Evolutionary conservation across 148 eudicot species (phyloP).

Genomic region (Chenopodium suecicum): DNA sequence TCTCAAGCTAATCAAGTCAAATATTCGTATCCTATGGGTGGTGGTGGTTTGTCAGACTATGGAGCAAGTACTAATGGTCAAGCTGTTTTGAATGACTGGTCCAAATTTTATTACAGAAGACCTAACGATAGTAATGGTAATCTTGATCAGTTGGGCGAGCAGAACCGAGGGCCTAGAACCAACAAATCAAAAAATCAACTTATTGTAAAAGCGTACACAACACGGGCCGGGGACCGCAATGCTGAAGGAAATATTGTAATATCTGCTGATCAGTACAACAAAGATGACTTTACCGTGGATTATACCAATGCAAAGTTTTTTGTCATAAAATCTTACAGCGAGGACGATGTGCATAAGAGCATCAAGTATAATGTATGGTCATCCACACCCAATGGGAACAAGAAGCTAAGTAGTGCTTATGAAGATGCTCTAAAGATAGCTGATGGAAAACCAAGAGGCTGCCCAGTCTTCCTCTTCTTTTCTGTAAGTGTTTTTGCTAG

Average conservation of each 20-base stretch:
- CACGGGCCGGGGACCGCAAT: conserved; percentile 68
- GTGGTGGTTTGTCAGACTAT: conserved; percentile 52
- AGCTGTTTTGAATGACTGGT: conserved; percentile 41
- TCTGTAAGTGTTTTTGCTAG: conserved; percentile 53
- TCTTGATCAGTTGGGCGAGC: conserved; percentile 53
- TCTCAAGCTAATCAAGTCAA: conserved; percentile 47
- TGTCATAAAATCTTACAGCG: conserved; percentile 95
- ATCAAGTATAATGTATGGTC: conserved; percentile 97
- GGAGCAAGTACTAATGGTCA: conserved; percentile 43
- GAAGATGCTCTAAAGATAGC: conserved; percentile 82
- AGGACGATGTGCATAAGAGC: conserved; percentile 99
- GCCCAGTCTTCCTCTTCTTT: conserved; percentile 87
- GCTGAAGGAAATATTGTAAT: conserved; percentile 79
- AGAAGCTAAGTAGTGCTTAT: conserved; percentile 78
- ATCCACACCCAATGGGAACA: conserved; percentile 94
- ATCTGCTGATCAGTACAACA: conserved; percentile 71
- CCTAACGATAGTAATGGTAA: conserved; percentile 44
- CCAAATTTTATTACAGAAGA: conserved; percentile 46
- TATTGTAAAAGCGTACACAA: conserved; percentile 72
- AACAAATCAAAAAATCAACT: conserved; percentile 60
- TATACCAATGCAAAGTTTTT: conserved; percentile 75
- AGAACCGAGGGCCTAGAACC: conserved; percentile 65
- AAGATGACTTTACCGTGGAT: conserved; percentile 61
- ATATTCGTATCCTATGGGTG: conserved; percentile 39
- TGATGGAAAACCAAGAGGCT: conserved; percentile 65